Evolutionary conservation across 2,329 filamentous ascomycete genomes (phyloP), one percentile per base, ranked within the genome.

Genomic region (Pseudogymnoascus sp.): DNA sequence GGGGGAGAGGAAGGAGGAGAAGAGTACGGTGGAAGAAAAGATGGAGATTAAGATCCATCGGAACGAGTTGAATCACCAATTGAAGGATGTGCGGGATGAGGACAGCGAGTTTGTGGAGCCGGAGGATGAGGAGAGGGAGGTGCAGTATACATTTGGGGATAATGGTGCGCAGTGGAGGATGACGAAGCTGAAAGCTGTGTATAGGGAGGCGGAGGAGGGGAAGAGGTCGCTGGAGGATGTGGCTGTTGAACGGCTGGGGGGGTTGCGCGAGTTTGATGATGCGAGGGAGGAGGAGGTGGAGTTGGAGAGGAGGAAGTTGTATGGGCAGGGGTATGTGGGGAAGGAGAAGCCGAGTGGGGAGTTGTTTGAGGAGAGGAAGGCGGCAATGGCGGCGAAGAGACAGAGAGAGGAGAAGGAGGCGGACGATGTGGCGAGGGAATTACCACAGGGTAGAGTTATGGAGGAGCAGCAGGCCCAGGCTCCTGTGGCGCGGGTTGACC

Each of bases 241-340:
- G 59, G 95, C 93, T 0, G 70, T 89, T 38, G 89, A 96, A 69
- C 83, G 91, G 11, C 97, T 89, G 71, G 93, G 93, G 1, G 86
- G 85, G 67, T 72, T 99, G 14, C 83, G 87, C 26, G 88, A 90
- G 13, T 99, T 97, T 70, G 95, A 99, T 70, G 90, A 96, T 70
- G 93, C 92, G 3, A 82, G 93, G 50, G 95, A 99, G 73, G 96
- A 99, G 74, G 88, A 93, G 74, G 86, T 86, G n/a, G 95, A 99
- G 73, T 70, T 97, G 66, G 93, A 96, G 62, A 82, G 93, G 63
- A 84, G 91, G 61, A 86, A 86, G 61, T 85, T 88, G 59, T 97
- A 97, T 72, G 95, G 95, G 1, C 80, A 88, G 62, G 91, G 89
- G 33, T 97, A 96, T 72, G 84, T 90, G 24, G 87, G 88, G 33